Evolutionary conservation across 371 early-diverging fungal genomes (phyloP).

Genomic region (Sporodiniella umbellata): DNA sequence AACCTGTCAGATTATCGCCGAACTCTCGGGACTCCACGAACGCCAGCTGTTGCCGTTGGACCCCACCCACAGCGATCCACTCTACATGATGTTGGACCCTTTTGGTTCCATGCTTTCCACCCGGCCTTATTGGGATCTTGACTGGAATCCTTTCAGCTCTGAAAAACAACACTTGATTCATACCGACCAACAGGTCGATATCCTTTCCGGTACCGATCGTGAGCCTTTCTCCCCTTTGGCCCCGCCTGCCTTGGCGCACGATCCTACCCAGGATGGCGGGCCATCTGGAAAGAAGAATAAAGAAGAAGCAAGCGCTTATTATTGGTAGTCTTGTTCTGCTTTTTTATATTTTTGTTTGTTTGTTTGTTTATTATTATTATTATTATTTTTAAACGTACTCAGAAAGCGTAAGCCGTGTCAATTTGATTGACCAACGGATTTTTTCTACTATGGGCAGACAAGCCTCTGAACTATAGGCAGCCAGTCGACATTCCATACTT

Average conservation of each 20-base stretch:
- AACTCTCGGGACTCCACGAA: conserved; percentile 39
- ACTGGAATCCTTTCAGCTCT: conserved; percentile 28
- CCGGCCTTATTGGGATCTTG: conserved; percentile 17
- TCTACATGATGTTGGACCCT: conserved; percentile 18
- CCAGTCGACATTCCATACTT: conserved; percentile 2
- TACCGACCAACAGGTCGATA: conserved; percentile 32
- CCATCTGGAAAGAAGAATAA: conserved; percentile 5
- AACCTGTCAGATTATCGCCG: conserved; percentile 39
- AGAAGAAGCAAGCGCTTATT: conserved; percentile 18
- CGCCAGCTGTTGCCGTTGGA: neutral
- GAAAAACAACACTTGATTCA: conserved; percentile 28
- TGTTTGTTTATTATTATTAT: too few relatives aligned
- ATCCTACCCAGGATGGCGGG: conserved; percentile 13
- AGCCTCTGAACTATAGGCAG: neutral
- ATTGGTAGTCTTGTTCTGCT: too few relatives aligned
- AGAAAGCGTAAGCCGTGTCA: conserved; percentile 9
- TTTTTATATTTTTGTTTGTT: too few relatives aligned
- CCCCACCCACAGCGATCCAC: neutral
- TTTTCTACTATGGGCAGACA: conserved; percentile 7
- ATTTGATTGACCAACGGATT: conserved; percentile 19
- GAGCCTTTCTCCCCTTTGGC: too few relatives aligned
- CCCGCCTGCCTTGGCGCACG: conserved; percentile 3
- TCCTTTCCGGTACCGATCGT: conserved; percentile 19
- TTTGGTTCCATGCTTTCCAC: too few relatives aligned
- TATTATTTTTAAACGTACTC: conserved; percentile 11